These are phyloP conservation scores for Trichoderma atrobrunneum DNA, from an alignment of 2,329 filamentous ascomycete genomes.

Conservation along the genomic window DNA sequence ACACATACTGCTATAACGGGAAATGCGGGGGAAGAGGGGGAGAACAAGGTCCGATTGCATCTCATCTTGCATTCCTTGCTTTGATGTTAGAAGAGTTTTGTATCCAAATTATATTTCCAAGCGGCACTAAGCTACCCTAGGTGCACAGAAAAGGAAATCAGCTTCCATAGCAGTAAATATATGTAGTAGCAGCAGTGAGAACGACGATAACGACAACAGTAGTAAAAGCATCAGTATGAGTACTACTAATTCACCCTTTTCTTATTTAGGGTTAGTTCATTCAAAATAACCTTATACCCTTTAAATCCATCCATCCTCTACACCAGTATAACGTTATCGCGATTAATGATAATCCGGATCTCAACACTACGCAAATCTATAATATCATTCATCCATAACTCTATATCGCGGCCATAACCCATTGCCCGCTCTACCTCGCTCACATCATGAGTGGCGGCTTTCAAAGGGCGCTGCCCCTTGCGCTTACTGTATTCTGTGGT, in stretches of 20 bases:
- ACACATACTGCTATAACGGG: neutral
- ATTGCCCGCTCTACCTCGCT: too few relatives aligned
- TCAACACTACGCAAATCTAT: neutral
- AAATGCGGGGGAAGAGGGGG: neutral
- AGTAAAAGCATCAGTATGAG: neutral
- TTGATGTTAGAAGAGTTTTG: neutral
- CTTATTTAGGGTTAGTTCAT: neutral
- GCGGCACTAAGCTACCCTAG: neutral
- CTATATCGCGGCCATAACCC: neutral
- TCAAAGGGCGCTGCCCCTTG: slow-evolving; percentile 35
- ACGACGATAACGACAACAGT: neutral
- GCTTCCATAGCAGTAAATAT: neutral
- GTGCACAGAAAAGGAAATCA: neutral
- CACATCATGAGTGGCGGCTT: slow-evolving; percentile 35
- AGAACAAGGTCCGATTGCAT: neutral
- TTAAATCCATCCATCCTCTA: neutral
- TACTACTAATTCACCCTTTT: neutral
- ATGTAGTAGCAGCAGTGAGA: neutral
- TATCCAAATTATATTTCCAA: neutral
- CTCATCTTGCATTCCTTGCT: neutral
- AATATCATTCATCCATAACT: neutral
- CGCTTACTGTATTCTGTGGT: slow-evolving; percentile 37
- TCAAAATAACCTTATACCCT: neutral
- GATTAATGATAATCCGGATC: neutral
- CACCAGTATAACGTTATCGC: neutral